These are phyloP conservation scores for Tricholoma sp. DNA, from an alignment of 768 basidiomycete species.

Conservation along the genomic window DNA sequence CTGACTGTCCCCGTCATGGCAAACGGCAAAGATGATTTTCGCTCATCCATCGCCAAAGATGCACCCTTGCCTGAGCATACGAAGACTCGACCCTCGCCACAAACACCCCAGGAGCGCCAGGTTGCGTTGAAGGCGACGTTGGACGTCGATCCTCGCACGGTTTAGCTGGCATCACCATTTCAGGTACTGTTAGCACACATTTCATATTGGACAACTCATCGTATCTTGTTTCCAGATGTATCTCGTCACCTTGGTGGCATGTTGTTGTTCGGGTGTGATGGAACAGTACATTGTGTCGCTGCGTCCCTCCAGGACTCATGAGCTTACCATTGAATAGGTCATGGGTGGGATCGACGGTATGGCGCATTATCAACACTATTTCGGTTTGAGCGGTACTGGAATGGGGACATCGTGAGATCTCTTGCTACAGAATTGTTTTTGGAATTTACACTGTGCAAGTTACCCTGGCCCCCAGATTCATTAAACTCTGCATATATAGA, in stretches of 20 bases:
- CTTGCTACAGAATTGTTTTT: constrained; percentile 38
- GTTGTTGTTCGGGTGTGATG: constrained; percentile 48
- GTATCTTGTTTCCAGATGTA: constrained; percentile 29
- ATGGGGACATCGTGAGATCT: constrained; percentile 35
- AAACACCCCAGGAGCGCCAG: constrained; percentile 36
- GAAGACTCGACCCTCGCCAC: constrained; percentile 10
- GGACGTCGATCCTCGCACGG: constrained; percentile 34
- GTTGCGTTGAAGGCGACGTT: constrained; percentile 34
- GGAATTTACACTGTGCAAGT: constrained; percentile 47
- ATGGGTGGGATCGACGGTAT: constrained; percentile 52
- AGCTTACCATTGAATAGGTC: constrained; percentile 25
- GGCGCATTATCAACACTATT: constrained; percentile 42
- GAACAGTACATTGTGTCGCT: constrained; percentile 32
- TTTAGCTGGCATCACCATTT: constrained; percentile 32
- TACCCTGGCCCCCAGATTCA: not conserved
- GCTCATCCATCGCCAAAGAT: constrained; percentile 23
- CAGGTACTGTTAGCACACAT: constrained; percentile 22
- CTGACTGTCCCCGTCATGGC: constrained; percentile 6
- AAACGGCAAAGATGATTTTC: constrained; percentile 7
- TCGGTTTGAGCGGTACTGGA: constrained; percentile 37
- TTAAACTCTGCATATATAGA: constrained; percentile 14
- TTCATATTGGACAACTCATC: not conserved
- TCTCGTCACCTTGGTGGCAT: constrained; percentile 40
- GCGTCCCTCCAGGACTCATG: not conserved
- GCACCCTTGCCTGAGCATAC: constrained; percentile 12